Conservation (phyloP, 1,139 yeast genomes). For the Candida neerlandica region DNA sequence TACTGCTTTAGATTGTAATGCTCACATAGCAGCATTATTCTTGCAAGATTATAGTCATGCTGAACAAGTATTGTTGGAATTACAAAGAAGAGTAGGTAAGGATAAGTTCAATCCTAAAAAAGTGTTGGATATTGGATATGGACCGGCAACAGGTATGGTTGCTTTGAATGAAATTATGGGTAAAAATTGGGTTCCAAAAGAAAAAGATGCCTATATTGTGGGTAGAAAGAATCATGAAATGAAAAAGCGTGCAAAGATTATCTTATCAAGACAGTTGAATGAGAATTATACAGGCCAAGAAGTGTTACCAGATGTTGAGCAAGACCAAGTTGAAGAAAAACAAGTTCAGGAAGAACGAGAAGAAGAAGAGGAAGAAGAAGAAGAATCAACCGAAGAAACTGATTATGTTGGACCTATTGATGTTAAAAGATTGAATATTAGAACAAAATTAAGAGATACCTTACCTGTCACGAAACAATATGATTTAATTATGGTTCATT, state of each 20-base stretch:
- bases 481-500: constrained; percentile 85
- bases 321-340: constrained; percentile 16
- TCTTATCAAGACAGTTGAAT: constrained; percentile 68
- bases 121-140: constrained; percentile 81
- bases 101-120: constrained; percentile 61
- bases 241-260: constrained; percentile 77
- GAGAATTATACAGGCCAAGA: constrained; percentile 40
- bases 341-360: constrained; percentile 19
- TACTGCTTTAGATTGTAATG: constrained; percentile 69
- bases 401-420: constrained; percentile 60
- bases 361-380: constrained; percentile 21
- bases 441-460: constrained; percentile 54
- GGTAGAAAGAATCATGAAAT: constrained; percentile 66
- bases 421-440: constrained; percentile 53
- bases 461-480: constrained; percentile 55
- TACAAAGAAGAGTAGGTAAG: constrained; percentile 54
- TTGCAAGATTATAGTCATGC: constrained; percentile 80
- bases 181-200: constrained; percentile 56
- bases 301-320: constrained; percentile 9
- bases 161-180: constrained; percentile 87
- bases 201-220: constrained; percentile 71
- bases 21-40: constrained; percentile 82
- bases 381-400: constrained; percentile 22
- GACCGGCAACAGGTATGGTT: constrained; percentile 91
- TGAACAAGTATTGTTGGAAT: constrained; percentile 67